Conservation (phyloP, 352 stramenopile species). For the Phytophthora fragariaefolia region DNA sequence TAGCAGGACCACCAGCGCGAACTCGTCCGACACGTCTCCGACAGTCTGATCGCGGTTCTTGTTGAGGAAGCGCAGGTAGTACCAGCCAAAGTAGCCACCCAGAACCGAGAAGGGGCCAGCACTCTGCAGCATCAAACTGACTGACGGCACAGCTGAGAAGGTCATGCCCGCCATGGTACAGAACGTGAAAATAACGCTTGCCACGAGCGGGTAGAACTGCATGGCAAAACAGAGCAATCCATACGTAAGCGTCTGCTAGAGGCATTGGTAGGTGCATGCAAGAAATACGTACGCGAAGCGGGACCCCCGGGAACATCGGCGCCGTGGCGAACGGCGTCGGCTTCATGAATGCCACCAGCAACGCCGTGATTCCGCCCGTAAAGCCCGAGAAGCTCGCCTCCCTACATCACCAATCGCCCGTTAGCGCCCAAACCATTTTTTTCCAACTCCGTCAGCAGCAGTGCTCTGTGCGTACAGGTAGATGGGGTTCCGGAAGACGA, state of each 20-base stretch:
- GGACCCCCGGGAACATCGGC: conserved; percentile 58
- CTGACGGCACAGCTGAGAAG: conserved; percentile 35
- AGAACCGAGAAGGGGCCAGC: conserved; percentile 78
- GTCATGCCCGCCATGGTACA: conserved; percentile 54
- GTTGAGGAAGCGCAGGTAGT: conserved; percentile 86
- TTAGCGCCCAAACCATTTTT: no score
- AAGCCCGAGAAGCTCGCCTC: conserved; percentile 80
- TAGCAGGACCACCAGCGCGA: conserved; percentile 72
- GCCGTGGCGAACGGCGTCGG: conserved; percentile 63
- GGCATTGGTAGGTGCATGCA: not conserved
- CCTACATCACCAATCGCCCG: no score
- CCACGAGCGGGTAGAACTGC: conserved; percentile 77
- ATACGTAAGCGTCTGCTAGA: not conserved
- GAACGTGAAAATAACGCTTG: conserved; percentile 55
- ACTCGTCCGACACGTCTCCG: conserved; percentile 84
- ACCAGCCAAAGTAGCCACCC: conserved; percentile 86
- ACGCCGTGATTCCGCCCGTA: conserved; percentile 73
- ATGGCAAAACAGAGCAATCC: not conserved
- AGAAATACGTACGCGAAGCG: conserved; percentile 61
- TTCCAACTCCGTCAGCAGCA: conserved; percentile 7
- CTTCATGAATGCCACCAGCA: conserved; percentile 88
- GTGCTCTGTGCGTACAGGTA: conserved; percentile 62
- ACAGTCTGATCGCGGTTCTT: conserved; percentile 76
- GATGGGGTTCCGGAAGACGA: conserved; percentile 77
- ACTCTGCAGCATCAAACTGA: conserved; percentile 65